Conservation (phyloP, 306 rosid genomes). For the Lablab purpureus region DNA sequence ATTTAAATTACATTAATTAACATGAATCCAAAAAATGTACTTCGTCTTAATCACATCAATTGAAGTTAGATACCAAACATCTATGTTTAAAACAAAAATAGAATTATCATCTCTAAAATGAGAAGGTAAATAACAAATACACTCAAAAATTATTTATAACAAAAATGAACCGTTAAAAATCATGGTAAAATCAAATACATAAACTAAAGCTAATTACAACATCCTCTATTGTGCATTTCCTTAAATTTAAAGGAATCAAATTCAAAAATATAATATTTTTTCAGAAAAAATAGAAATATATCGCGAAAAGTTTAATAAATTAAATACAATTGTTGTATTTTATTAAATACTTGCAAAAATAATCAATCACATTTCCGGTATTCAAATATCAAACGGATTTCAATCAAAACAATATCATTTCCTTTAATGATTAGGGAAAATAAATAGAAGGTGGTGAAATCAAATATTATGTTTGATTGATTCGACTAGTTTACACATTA, state of each 20-base stretch:
- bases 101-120: no score
- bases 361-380: neutral
- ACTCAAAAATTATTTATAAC: no score
- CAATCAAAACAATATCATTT: neutral
- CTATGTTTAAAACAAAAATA: neutral
- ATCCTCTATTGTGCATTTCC: no score
- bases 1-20: no score
- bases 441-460: neutral
- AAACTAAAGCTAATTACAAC: no score
- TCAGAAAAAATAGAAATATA: neutral
- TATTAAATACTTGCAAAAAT: neutral
- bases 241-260: neutral
- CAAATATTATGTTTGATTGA: neutral
- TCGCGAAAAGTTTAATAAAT: neutral
- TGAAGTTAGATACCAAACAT: neutral
- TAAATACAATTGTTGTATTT: conserved; percentile 5
- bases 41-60: neutral
- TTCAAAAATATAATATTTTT: neutral
- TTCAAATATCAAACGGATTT: neutral
- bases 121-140: no score
- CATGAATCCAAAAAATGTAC: no score
- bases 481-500: neutral
- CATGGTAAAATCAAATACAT: no score
- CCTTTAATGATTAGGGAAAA: neutral
- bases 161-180: no score